Percentiles rank a stretch among this genome's conserved stretches.
Evolutionary conservation across 2,329 filamentous ascomycete genomes (phyloP).

Genomic region (Trichoderma atrobrunneum): DNA sequence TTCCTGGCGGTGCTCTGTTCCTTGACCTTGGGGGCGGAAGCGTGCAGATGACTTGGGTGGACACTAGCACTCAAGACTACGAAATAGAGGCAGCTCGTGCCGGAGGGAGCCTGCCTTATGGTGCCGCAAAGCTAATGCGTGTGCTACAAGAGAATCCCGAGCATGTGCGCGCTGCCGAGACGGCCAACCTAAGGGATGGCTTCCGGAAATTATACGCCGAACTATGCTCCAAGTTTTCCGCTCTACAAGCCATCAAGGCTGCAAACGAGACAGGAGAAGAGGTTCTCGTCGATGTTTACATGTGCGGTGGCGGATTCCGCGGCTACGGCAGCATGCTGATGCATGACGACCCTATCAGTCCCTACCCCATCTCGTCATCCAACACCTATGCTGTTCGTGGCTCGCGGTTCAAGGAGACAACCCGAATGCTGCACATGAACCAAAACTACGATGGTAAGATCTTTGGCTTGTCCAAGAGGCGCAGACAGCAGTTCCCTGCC

Average conservation of each 20-base stretch:
- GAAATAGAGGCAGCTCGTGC: constrained; percentile 52
- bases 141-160: constrained; percentile 43
- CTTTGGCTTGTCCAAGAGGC: constrained; percentile 76
- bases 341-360: constrained; percentile 67
- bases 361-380: constrained; percentile 81
- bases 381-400: constrained; percentile 71
- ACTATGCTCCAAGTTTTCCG: constrained; percentile 48
- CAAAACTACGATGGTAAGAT: constrained; percentile 52
- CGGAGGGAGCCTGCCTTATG: constrained; percentile 59
- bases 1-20: constrained; percentile 66
- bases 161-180: constrained; percentile 45
- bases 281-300: constrained; percentile 66
- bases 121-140: constrained; percentile 55
- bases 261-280: constrained; percentile 34
- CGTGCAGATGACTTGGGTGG: constrained; percentile 63
- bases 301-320: constrained; percentile 86
- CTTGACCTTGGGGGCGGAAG: constrained; percentile 81
- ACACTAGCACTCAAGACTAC: constrained; percentile 47
- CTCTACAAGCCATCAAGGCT: constrained; percentile 42
- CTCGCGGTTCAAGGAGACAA: constrained; percentile 55
- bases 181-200: constrained; percentile 53
- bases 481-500: constrained; percentile 78
- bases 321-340: constrained; percentile 90
- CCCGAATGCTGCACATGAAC: constrained; percentile 52
- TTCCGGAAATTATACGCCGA: constrained; percentile 59